phyloP scores from a whole-genome alignment of 345 rosid genomes.

The Draba incana region DNA sequence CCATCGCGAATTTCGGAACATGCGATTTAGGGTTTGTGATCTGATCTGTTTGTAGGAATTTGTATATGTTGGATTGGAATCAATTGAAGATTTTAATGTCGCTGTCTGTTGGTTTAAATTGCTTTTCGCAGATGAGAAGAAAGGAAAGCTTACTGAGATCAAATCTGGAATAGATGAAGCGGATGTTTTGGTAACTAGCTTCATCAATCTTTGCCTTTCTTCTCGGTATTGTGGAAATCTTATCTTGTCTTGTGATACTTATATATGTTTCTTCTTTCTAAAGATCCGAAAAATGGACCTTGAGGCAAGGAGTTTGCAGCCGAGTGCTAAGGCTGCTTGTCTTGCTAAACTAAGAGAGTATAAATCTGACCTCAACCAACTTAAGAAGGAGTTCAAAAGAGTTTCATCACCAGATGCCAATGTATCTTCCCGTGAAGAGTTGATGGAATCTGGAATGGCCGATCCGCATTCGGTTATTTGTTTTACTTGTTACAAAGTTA shows the following conservation, averaged over 20 bases:
- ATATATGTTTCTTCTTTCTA: neutral
- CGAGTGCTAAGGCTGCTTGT: constrained; percentile 68
- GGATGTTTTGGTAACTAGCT: constrained; percentile 60
- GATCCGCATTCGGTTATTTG: constrained; percentile 44
- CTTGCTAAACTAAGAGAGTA: constrained; percentile 87
- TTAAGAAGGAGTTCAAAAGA: constrained; percentile 73
- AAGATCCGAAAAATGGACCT: constrained; percentile 90
- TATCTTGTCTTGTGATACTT: neutral
- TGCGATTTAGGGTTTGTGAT: neutral
- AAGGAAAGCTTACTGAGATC: constrained; percentile 55
- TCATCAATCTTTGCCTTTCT: neutral
- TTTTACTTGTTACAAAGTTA: neutral
- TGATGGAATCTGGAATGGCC: constrained; percentile 66
- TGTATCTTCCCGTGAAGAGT: constrained; percentile 60
- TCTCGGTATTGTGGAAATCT: neutral
- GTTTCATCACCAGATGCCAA: constrained; percentile 52
- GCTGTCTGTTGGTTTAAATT: neutral
- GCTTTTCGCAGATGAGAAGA: constrained; percentile 57
- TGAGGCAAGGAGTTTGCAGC: constrained; percentile 85
- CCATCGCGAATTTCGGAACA: neutral
- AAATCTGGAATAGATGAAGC: constrained; percentile 78
- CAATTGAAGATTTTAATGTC: neutral
- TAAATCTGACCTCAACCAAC: constrained; percentile 72
- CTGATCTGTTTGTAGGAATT: neutral
- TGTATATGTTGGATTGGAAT: neutral